Percentiles rank a stretch among this genome's conserved stretches.
Conservation (phyloP, 2,329 filamentous ascomycete genomes). For the Fusarium tupiense region DNA sequence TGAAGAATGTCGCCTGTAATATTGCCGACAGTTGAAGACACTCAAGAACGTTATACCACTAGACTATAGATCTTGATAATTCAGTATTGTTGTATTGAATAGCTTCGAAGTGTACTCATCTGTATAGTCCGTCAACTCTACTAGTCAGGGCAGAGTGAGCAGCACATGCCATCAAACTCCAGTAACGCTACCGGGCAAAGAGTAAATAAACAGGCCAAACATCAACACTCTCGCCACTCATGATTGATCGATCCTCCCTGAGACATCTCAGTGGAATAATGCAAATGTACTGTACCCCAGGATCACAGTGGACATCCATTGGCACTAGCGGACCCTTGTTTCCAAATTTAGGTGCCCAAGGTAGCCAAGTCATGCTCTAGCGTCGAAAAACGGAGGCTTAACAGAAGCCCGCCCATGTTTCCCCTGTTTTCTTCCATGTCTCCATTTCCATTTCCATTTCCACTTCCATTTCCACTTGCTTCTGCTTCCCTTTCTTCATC, state of each 20-base stretch:
- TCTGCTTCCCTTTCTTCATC: conserved; percentile 9
- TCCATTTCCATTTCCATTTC: background rate
- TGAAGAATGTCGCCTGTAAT: background rate
- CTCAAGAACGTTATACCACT: background rate
- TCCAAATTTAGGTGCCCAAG: conserved; percentile 25
- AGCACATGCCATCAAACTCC: background rate
- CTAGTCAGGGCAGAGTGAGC: background rate
- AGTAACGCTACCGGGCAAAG: background rate
- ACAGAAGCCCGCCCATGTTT: background rate
- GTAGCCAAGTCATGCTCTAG: conserved; percentile 1
- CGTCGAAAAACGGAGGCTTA: conserved; percentile 22
- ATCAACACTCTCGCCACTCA: background rate
- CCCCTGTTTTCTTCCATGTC: conserved; percentile 27
- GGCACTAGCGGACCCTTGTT: conserved; percentile 15
- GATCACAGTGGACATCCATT: conserved; percentile 4
- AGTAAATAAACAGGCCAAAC: background rate
- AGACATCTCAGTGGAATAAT: background rate
- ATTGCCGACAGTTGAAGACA: background rate
- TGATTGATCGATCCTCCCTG: background rate
- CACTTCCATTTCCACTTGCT: background rate
- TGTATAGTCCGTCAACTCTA: background rate
- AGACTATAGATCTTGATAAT: background rate
- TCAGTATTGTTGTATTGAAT: background rate
- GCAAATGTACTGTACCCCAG: conserved; percentile 4
- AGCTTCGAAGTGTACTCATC: background rate